A percentile compares a stretch with the other conserved stretches of the same genome.
Conservation (phyloP, 1,139 yeast species). For the Geotrichum histeridarum region DNA sequence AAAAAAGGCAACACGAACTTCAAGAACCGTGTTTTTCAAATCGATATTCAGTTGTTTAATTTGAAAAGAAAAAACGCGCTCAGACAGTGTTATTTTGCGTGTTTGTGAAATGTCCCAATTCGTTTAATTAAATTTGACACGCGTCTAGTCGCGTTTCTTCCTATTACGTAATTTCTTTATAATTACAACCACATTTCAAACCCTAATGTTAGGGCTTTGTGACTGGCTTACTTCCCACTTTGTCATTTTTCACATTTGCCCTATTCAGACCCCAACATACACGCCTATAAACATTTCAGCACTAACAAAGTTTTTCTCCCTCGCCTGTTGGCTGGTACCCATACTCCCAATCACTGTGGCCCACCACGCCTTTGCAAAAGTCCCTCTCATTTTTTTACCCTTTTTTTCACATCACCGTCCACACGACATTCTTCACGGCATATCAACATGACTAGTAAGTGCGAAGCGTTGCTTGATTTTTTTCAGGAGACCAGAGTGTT, state of each 20-base stretch:
- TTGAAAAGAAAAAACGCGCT: too few relatives aligned
- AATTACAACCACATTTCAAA: too few relatives aligned
- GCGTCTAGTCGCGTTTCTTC: too few relatives aligned
- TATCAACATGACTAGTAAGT: conserved; percentile 23
- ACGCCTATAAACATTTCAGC: not conserved
- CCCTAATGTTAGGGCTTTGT: conserved; percentile 14
- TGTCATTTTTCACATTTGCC: not conserved
- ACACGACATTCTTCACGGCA: conserved; percentile 17
- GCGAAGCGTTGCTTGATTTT: not conserved
- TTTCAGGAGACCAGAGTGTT: too few relatives aligned
- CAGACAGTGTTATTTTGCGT: too few relatives aligned
- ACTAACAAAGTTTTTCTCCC: not conserved
- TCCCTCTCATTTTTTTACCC: conserved; percentile 5
- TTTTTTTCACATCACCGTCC: conserved; percentile 6
- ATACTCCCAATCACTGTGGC: not conserved
- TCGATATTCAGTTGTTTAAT: too few relatives aligned
- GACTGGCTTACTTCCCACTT: conserved; percentile 1
- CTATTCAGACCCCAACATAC: not conserved
- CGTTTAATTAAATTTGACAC: not conserved
- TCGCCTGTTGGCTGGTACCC: too few relatives aligned
- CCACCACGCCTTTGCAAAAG: conserved; percentile 3
- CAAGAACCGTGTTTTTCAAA: too few relatives aligned
- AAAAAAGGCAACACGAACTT: not conserved
- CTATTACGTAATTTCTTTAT: too few relatives aligned
- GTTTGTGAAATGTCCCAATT: not conserved